Conservation (phyloP, 2,329 filamentous ascomycete genomes). For the Cercospora citrullina region DNA sequence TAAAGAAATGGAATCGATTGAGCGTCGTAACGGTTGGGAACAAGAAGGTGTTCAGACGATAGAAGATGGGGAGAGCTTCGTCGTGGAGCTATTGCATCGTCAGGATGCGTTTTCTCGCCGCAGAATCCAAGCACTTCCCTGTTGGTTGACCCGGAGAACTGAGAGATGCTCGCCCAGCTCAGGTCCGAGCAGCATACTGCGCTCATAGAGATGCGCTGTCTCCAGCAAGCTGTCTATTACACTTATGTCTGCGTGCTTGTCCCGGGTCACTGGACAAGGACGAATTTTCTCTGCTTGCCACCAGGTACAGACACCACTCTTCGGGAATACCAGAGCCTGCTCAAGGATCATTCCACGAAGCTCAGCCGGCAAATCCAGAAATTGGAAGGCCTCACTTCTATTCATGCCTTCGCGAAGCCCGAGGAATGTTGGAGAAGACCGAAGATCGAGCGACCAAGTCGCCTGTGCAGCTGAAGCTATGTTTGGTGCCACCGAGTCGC, state of each 20-base stretch:
- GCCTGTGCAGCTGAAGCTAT: not conserved
- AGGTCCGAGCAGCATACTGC: not conserved
- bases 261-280: not conserved
- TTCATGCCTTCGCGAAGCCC: not conserved
- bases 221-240: not conserved
- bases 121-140: not conserved
- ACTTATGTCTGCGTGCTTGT: not conserved
- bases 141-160: not conserved
- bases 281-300: not conserved
- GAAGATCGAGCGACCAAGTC: not conserved
- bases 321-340: not conserved
- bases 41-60: not conserved
- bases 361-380: not conserved
- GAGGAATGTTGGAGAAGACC: not conserved
- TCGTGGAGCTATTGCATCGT: not conserved
- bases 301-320: not conserved
- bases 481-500: not conserved
- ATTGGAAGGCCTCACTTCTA: not conserved
- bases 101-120: not conserved
- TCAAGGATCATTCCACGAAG: not conserved
- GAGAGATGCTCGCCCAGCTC: not conserved
- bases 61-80: slow-evolving; percentile 1
- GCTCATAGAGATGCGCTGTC: not conserved
- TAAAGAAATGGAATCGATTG: not conserved
- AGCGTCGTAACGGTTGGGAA: not conserved